Base-by-base conservation (phyloP, 1,139 yeast species). In the Kodamaea plutei region DNA sequence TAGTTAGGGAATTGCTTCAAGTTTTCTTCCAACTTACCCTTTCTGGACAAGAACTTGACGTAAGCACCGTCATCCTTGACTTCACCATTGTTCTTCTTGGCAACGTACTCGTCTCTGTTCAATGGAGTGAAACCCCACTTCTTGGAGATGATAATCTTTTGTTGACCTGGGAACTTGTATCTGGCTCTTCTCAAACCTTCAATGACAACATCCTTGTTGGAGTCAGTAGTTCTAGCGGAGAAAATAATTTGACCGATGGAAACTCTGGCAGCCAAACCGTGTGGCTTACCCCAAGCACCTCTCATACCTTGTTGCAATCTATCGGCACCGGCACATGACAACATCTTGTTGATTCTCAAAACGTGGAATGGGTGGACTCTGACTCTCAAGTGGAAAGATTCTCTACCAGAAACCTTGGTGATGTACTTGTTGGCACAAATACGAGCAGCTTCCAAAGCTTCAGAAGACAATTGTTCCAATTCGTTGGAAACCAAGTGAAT, bases 301-400 rank as follows among this genome's bases (percentile, higher is more conserved):
- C 98, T 89, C 98, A 91, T 91, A 87, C 98, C 98, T 79, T 93
- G 97, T 79, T 91, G 98, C 76, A 91, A 82, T 84, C 98, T 87
- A 89, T 91, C 98, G 69, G 98, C 98, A 84, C 98, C 98, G 76
- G 98, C 98, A 80, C 98, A 91, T 64, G 98, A 91, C 95, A 91
- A 87, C 98, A 91, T 91, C 84, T 91, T 91, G 91, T 91, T 91
- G 80, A 91, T 91, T 78, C 98, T 85, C 73, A 91, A 84, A 56
- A 93, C 98, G 81, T 91, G 98, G 97, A 84, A 93, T 60, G 98
- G 98, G 75, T 91, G 98, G 64, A 89, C 98, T 78, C 98, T 89
- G 72, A 91, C 88, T 79, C 98, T 88, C 81, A 91, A 80, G 80
- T 91, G 98, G 97, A 91, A 91, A 57, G 97, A 79, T 64, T 91